phyloP scores from a whole-genome alignment of 2,329 filamentous ascomycete species.

The Apiospora phragmitis region DNA sequence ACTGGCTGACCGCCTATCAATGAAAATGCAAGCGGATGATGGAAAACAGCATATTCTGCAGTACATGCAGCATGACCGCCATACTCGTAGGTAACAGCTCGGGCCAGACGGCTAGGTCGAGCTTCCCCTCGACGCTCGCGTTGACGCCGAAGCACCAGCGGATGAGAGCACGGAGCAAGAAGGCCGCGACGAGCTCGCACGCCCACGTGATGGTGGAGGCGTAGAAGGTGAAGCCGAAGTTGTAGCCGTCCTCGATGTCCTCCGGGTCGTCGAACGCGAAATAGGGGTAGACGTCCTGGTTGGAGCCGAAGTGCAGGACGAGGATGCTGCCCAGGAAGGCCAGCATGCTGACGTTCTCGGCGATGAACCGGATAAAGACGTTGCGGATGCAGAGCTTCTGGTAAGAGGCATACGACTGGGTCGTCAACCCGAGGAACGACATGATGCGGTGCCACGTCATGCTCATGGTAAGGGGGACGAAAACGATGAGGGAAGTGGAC shows the following conservation, averaged over 20 bases:
- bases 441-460: conserved; percentile 57
- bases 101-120: conserved; percentile 66
- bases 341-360: conserved; percentile 69
- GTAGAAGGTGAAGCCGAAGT: conserved; percentile 63
- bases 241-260: conserved; percentile 46
- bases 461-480: conserved; percentile 66
- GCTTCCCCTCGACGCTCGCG: conserved; percentile 64
- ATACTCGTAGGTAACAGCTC: conserved; percentile 67
- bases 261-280: conserved; percentile 60
- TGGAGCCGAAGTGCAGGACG: conserved; percentile 66
- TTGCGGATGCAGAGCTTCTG: conserved; percentile 67
- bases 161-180: conserved; percentile 60
- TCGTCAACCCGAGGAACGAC: conserved; percentile 53
- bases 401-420: conserved; percentile 62
- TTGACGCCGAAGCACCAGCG: conserved; percentile 60
- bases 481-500: conserved; percentile 61
- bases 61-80: conserved; percentile 65
- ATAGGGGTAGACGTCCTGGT: conserved; percentile 69
- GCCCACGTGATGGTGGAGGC: conserved; percentile 66
- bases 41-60: conserved; percentile 73
- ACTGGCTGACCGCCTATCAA: conserved; percentile 11
- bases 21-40: conserved; percentile 65
- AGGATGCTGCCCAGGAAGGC: conserved; percentile 65
- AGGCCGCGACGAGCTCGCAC: conserved; percentile 63
- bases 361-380: conserved; percentile 66